Evolutionary conservation across 208 protist genomes (phyloP).

Genomic region (Trichomonas vaginalis): DNA sequence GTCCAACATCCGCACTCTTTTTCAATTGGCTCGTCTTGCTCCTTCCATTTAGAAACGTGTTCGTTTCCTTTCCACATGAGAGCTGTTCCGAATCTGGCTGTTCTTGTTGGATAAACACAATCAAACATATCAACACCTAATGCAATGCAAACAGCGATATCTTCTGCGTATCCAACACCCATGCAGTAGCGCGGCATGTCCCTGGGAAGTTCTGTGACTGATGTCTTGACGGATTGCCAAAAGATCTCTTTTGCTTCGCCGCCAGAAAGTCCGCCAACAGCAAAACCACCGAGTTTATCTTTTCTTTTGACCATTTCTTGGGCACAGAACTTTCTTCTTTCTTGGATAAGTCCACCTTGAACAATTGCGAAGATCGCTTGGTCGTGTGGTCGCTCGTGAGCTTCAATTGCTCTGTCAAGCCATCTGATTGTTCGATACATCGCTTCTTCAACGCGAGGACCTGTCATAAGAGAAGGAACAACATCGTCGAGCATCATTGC

Average conservation of each 20-base stretch:
- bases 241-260: slow-evolving; percentile 91
- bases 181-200: slow-evolving; percentile 86
- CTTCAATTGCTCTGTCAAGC: slow-evolving; percentile 83
- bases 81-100: slow-evolving; percentile 78
- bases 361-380: slow-evolving; percentile 97
- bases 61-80: slow-evolving; percentile 52
- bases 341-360: slow-evolving; percentile 70
- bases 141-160: slow-evolving; percentile 88
- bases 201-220: slow-evolving; percentile 55
- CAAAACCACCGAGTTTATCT: slow-evolving; percentile 69
- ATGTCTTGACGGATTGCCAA: slow-evolving; percentile 61
- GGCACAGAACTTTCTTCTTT: slow-evolving; percentile 65
- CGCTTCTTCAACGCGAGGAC: slow-evolving; percentile 66
- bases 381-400: slow-evolving; percentile 63
- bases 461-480: slow-evolving; percentile 60
- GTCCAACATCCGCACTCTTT: slow-evolving; percentile 56
- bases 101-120: slow-evolving; percentile 94
- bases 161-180: slow-evolving; percentile 91
- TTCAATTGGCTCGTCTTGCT: slow-evolving; percentile 46
- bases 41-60: slow-evolving; percentile 21
- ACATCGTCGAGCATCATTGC: slow-evolving; percentile 98
- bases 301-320: slow-evolving; percentile 69
- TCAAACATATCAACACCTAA: slow-evolving; percentile 99
- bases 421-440: slow-evolving; percentile 78
- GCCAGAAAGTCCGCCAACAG: slow-evolving; percentile 90